Evolutionary conservation across 106 monocot genomes (phyloP), one percentile per base, ranked within the genome.

Genomic region (Dactylorhiza incarnata): DNA sequence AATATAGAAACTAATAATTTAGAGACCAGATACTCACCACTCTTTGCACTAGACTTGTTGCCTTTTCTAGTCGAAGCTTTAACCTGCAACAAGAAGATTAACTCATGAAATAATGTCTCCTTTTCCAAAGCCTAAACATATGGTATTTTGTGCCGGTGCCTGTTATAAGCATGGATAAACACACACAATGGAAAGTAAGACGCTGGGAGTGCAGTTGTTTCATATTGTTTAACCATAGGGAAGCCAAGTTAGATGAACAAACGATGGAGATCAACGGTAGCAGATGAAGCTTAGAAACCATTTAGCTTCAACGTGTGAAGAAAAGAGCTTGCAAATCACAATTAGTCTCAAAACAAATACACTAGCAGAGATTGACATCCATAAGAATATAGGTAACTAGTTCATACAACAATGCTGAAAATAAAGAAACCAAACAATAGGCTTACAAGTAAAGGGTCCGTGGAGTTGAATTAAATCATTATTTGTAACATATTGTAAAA

Each of bases 21-120:
- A 2, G 65, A 69, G 19, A 69, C 69, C 16, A 44, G 45, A 69
- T 69, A n/a, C 45, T 17, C 43, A 69, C 69, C 69, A 69, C 19
- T 44, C 69, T 69, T 69, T 69, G 17, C 69, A 16, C 69, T 45
- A 69, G 45, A 69, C 69, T 69, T 69, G 9, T 16, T 69, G 13
- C 9, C 66, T 26, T 37, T 66, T 20, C 17, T 69, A 17, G 17
- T 69, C 45, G 19, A 44, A 45, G 69, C 45, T 19, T 69, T 69
- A 4, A 46, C 45, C 69, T 69, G 69, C 45, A 69, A 65, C 3
- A 65, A 65, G 12, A 29, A 46, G 5, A 69, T 46, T 69, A 69
- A 69, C 4, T 9, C 16, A n/a, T 69, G 69, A 69, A 69, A 69
- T 46, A 45, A 69, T 45, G 16, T 13, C 69, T 46, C 45, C 4